Conservation (phyloP, 768 basidiomycete species). For the Tulasnella sp. region DNA sequence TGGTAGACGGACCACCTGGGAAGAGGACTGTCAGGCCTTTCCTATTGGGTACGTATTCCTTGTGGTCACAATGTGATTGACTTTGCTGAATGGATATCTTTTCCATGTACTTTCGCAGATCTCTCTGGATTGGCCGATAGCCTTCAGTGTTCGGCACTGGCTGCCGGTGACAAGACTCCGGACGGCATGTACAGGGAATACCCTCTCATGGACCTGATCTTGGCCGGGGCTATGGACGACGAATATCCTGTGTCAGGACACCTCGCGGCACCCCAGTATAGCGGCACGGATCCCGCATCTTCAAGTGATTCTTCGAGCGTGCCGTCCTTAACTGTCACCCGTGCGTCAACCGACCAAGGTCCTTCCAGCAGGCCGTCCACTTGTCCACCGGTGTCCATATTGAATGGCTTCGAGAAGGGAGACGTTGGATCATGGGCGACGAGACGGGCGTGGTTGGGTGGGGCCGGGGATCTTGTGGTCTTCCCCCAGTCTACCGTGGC, state of each 20-base stretch:
- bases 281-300: not conserved
- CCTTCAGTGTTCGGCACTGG: not conserved
- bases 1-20: not conserved
- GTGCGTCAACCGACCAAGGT: not conserved
- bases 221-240: conserved; percentile 9
- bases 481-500: not conserved
- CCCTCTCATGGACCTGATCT: conserved; percentile 2
- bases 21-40: conserved; percentile 11
- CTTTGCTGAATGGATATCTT: not conserved
- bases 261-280: too few relatives aligned
- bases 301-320: not conserved
- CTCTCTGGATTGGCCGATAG: conserved; percentile 1
- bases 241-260: conserved; percentile 2
- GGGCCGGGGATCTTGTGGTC: conserved; percentile 1
- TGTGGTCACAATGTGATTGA: not conserved
- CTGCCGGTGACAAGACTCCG: not conserved
- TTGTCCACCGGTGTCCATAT: not conserved
- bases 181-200: not conserved
- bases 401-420: not conserved
- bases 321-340: not conserved
- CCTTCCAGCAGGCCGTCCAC: not conserved
- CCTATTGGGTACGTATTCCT: not conserved
- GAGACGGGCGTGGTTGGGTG: conserved; percentile 9
- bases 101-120: not conserved
- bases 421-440: conserved; percentile 6